Conservation (phyloP, 1,139 yeast genomes). For the Hanseniaspora uvarum region DNA sequence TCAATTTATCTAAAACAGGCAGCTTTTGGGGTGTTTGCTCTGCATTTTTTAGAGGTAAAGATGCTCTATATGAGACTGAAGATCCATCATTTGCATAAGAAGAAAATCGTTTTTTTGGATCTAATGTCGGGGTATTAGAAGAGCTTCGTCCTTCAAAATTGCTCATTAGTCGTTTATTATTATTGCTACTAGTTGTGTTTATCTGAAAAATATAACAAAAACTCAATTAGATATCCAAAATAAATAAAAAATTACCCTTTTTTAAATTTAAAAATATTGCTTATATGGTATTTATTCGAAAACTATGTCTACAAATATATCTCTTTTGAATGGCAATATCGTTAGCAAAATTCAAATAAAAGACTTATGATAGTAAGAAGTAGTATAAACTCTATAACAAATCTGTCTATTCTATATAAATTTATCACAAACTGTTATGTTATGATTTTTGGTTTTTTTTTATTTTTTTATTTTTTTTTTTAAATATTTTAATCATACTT, state of each 20-base stretch:
- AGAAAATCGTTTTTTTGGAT: not conserved
- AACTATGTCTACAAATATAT: no score
- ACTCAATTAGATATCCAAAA: no score
- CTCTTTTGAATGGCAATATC: no score
- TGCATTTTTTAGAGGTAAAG: not conserved
- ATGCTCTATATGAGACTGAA: not conserved
- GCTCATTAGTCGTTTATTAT: not conserved
- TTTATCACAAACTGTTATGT: not conserved
- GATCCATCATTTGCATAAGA: not conserved
- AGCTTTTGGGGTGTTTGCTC: not conserved
- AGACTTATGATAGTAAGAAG: no score
- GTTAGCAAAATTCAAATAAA: no score
- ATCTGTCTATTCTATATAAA: no score
- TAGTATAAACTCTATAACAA: no score
- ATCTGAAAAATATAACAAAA: not conserved
- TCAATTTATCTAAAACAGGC: not conserved
- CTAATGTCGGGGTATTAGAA: not conserved
- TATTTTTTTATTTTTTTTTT: no score
- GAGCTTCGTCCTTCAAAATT: not conserved
- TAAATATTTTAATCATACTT: no score
- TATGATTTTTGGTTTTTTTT: not conserved
- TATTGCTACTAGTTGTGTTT: not conserved
- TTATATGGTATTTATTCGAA: no score
- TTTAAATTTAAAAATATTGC: no score
- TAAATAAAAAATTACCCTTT: no score